Conservation (phyloP, 768 basidiomycete species). For the Serendipita sp. region DNA sequence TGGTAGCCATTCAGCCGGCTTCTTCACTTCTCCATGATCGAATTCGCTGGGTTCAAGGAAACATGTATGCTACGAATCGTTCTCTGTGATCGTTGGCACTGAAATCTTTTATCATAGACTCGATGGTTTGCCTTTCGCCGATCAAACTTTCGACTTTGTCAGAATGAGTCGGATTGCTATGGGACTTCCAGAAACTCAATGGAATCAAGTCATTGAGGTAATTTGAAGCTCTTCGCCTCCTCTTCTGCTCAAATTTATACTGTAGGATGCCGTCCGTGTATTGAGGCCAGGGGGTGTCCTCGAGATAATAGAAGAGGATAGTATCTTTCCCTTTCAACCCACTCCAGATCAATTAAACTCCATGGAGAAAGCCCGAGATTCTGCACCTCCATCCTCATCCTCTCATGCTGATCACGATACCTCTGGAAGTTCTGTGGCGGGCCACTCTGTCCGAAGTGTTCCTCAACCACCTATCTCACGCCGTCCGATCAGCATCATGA, state of each 20-base stretch:
- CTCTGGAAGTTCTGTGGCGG: background rate
- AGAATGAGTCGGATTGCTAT: background rate
- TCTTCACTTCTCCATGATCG: background rate
- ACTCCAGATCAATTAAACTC: background rate
- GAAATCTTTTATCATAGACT: background rate
- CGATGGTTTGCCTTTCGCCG: background rate
- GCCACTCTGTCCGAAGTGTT: background rate
- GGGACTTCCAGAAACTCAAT: background rate
- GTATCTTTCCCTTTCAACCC: conserved; percentile 2
- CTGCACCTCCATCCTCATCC: background rate
- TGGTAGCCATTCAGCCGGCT: background rate
- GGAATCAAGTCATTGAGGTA: background rate
- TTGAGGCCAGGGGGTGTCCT: background rate
- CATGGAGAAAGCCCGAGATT: background rate
- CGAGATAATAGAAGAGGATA: background rate
- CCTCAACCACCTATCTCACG: background rate
- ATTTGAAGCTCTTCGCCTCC: background rate
- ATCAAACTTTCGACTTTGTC: background rate
- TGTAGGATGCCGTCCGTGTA: background rate
- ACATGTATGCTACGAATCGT: background rate
- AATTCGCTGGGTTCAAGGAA: background rate
- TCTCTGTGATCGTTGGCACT: background rate
- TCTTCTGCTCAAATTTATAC: background rate
- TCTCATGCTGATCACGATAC: background rate
- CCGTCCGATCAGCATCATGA: background rate